Conservation (phyloP, 2,329 filamentous ascomycete species). For the Bipolaris victoriae region DNA sequence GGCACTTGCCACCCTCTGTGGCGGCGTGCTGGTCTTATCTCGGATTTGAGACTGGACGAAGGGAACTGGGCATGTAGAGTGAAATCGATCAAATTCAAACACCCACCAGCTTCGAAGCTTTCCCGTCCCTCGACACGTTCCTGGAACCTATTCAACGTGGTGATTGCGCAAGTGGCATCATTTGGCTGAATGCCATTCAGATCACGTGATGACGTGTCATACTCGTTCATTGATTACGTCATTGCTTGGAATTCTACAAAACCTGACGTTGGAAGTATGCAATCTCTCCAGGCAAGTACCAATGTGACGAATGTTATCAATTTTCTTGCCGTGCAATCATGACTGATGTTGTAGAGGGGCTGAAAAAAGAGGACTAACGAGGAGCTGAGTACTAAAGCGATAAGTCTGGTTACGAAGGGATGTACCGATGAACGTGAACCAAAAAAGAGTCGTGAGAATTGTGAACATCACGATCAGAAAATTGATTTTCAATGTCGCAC, state of each 20-base stretch:
- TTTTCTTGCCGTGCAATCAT: too few species aligned
- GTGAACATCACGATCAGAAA: too few species aligned
- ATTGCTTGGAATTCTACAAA: neutral
- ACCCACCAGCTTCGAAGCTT: constrained; percentile 18
- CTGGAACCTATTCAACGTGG: neutral
- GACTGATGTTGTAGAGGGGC: too few species aligned
- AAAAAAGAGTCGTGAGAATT: too few species aligned
- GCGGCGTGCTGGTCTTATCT: constrained; percentile 36
- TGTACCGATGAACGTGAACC: too few species aligned
- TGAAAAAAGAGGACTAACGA: too few species aligned
- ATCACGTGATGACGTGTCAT: constrained; percentile 19
- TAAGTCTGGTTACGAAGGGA: too few species aligned
- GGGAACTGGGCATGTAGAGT: constrained; percentile 43
- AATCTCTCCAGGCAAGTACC: neutral
- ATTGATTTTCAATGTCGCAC: too few species aligned
- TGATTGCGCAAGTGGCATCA: neutral
- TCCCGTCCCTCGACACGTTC: neutral
- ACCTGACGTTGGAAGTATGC: neutral
- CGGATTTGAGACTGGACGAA: constrained; percentile 32
- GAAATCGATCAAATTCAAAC: constrained; percentile 42
- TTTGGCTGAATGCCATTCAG: neutral
- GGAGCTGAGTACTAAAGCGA: too few species aligned
- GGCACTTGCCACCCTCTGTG: constrained; percentile 32
- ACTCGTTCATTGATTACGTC: constrained; percentile 10
- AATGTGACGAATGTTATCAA: too few species aligned